Base-by-base conservation (phyloP, 768 basidiomycete species). In the Lentinus brumalis region DNA sequence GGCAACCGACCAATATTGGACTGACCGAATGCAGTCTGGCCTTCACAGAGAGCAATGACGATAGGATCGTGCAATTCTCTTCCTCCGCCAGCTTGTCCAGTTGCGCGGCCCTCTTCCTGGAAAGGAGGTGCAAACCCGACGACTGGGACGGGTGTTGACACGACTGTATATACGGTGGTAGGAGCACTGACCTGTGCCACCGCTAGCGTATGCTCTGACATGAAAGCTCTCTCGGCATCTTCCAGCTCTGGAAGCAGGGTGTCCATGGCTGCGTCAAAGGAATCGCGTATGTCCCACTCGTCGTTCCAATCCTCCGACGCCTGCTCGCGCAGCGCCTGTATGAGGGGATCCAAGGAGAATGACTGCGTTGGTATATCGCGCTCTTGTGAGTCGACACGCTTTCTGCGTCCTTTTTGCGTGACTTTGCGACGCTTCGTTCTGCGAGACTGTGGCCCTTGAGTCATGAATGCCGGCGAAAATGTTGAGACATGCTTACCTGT, bases 221-320 rank as follows among this genome's bases (percentile, higher is more conserved):
- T 72, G 6, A 68, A 56, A n/a, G 31, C 56, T 12, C 67, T 61
- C 57, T 77, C 71, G 14, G 70, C 71, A 45, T 71, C 71, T 31
- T 76, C 57, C 26, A 69, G 75, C 51, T 81, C 75, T 16, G 74
- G 70, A 18, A 79, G 67, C 5, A 76, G 45, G 5, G 56, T 53
- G 26, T 73, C 71, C 45, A 79, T 74, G 30, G 68, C 62, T 12
- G 67, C 55, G 41, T 80, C 79, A 60, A 80, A 78, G 5, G 74
- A 61, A 38, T 59, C 63, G 40, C 49, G 50, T 2, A 50, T 54
- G 55, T 57, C 66, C 44, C 0, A 14, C 21, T 53, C 51, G 32
- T 44, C 46, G 3, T 30, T 12, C 53, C 47, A 57, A 9, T 57
- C 56, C 12, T 52, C 9, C 5, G 54, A 12, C 4, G 47, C 30